Conservation (phyloP, 2,329 filamentous ascomycete genomes). For the Tolypocladium sp. region DNA sequence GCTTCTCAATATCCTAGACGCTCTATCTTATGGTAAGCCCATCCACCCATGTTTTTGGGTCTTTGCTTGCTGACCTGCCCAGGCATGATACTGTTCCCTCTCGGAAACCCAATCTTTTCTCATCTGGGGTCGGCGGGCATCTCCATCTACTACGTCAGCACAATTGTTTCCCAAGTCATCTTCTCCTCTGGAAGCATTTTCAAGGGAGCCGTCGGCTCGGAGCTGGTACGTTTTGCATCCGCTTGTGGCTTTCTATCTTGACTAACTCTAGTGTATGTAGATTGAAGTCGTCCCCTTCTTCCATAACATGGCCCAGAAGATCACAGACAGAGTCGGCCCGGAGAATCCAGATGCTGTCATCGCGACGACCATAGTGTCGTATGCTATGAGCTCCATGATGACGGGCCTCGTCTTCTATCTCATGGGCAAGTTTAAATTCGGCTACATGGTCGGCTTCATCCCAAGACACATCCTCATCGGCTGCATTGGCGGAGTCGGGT, state of each 20-base stretch:
- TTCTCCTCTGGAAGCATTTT: slow-evolving; percentile 86
- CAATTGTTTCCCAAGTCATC: slow-evolving; percentile 83
- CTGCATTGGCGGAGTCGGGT: slow-evolving; percentile 94
- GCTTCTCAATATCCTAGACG: slow-evolving; percentile 87
- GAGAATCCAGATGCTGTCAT: slow-evolving; percentile 79
- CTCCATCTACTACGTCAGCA: slow-evolving; percentile 98
- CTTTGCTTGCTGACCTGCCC: slow-evolving; percentile 4
- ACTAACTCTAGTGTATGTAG: slow-evolving; percentile 29
- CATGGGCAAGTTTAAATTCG: slow-evolving; percentile 79
- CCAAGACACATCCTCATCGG: slow-evolving; percentile 93
- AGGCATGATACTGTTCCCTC: slow-evolving; percentile 90
- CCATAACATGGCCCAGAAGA: slow-evolving; percentile 93
- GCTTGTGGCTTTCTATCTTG: too few relatives aligned
- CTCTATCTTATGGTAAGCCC: slow-evolving; percentile 72
- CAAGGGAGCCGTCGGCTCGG: slow-evolving; percentile 83
- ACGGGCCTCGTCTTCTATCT: slow-evolving; percentile 88
- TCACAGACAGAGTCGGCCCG: slow-evolving; percentile 67
- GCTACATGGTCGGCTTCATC: slow-evolving; percentile 93
- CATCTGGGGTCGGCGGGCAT: slow-evolving; percentile 87
- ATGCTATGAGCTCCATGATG: slow-evolving; percentile 80
- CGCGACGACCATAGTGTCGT: slow-evolving; percentile 88
- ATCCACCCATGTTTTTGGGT: not conserved
- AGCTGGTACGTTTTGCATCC: slow-evolving; percentile 53
- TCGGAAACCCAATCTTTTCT: slow-evolving; percentile 79
- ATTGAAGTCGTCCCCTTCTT: slow-evolving; percentile 99